Percentiles rank a stretch among this genome's conserved stretches.
Conservation (phyloP, 257 asterid genomes). For the Ajuga chamaepitys region DNA sequence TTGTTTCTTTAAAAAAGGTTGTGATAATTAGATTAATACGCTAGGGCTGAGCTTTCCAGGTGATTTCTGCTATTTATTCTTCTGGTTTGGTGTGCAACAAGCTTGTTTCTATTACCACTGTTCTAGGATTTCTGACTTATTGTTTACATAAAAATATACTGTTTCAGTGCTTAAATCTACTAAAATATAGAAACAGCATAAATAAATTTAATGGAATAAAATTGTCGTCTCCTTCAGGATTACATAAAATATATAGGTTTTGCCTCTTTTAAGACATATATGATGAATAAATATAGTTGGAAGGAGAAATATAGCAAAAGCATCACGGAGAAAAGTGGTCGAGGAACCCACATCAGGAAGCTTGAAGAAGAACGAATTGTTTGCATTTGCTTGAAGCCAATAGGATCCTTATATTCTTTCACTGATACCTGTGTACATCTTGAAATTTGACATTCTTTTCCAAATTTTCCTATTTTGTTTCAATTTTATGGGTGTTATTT, state of each 20-base stretch:
- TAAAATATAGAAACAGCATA: no score
- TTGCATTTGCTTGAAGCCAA: neutral
- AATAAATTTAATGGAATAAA: no score
- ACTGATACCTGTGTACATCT: neutral
- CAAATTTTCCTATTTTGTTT: neutral
- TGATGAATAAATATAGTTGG: neutral
- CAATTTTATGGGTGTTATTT: neutral
- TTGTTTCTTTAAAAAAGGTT: neutral
- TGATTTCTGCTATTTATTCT: neutral
- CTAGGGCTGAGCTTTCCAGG: neutral
- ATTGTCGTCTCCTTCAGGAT: neutral
- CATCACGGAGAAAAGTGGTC: neutral
- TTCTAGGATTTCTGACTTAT: neutral
- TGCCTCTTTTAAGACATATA: no score
- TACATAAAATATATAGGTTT: no score
- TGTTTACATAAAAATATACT: neutral
- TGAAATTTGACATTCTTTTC: neutral
- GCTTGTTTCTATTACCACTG: neutral
- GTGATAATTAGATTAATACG: neutral
- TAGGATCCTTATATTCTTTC: neutral
- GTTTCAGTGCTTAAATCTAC: no score
- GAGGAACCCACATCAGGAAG: neutral
- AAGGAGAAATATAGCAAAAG: neutral
- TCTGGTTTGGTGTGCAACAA: neutral
- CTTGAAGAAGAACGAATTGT: neutral